Evolutionary conservation across 305 asterid species (phyloP).

Genomic region (Solanum hybrid): DNA sequence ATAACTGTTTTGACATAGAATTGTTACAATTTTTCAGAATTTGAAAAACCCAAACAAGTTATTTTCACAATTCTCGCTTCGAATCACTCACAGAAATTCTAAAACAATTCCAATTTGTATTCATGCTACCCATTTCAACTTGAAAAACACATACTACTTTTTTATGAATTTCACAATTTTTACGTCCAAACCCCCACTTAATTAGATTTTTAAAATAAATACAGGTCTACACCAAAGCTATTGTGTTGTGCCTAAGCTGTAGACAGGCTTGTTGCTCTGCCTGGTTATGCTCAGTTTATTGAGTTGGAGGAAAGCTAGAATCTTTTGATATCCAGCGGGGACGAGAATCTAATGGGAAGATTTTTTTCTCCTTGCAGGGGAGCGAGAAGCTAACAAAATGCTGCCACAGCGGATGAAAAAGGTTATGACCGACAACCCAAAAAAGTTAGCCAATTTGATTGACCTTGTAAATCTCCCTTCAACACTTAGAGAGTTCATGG

Average conservation of each 20-base stretch:
- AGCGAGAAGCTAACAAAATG: conserved; percentile 26
- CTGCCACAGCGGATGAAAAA: conserved; percentile 50
- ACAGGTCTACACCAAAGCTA: neutral
- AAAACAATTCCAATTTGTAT: neutral
- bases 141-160: neutral
- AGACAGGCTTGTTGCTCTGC: neutral
- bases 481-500: conserved; percentile 74
- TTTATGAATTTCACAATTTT: neutral
- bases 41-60: neutral
- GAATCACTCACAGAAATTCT: neutral
- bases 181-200: neutral
- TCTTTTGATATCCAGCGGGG: neutral
- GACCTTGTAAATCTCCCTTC: conserved; percentile 82
- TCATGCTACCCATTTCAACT: neutral
- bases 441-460: conserved; percentile 66
- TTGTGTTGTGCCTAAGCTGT: neutral
- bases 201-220: neutral
- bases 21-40: neutral
- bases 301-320: neutral
- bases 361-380: conserved; percentile 1
- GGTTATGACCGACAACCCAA: conserved; percentile 59
- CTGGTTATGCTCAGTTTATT: neutral
- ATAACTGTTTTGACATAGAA: neutral
- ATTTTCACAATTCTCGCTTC: neutral
- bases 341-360: neutral